Percentiles rank a stretch among this genome's conserved stretches.
These are phyloP conservation scores for Pseudoneurospora amorphoporcata DNA, from an alignment of 495 filamentous ascomycete genomes.

Conservation along the genomic window DNA sequence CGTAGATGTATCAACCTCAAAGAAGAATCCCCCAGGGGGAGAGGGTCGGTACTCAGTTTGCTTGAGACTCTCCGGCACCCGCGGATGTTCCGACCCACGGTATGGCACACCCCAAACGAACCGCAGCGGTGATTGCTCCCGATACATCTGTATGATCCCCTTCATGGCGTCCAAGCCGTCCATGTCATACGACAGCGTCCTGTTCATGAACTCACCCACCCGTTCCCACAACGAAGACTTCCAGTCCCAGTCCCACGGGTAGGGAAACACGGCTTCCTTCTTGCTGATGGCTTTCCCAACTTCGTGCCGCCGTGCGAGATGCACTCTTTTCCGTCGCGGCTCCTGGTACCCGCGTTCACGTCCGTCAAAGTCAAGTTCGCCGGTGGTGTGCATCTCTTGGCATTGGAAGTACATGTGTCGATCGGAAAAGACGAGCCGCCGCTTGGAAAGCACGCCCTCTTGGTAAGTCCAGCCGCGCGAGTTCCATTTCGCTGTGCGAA, in stretches of 20 bases:
- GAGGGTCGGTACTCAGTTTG: neutral
- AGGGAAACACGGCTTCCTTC: neutral
- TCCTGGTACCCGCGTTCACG: neutral
- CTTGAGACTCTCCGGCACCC: neutral
- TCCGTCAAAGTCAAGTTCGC: neutral
- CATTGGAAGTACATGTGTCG: conserved; percentile 29
- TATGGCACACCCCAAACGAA: neutral
- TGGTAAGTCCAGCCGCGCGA: conserved; percentile 35
- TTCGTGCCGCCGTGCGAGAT: neutral
- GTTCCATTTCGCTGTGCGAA: conserved; percentile 19
- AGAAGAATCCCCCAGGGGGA: neutral
- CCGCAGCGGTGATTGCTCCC: neutral
- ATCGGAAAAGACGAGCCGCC: conserved; percentile 13
- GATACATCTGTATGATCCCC: neutral
- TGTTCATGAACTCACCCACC: neutral
- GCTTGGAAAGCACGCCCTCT: conserved; percentile 24
- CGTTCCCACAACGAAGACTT: neutral
- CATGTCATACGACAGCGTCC: neutral
- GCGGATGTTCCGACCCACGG: neutral
- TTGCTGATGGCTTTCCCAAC: neutral
- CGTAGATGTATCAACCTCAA: neutral
- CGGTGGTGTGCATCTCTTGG: conserved; percentile 5
- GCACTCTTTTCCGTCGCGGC: neutral
- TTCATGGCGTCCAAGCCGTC: neutral
- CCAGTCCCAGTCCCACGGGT: neutral